Base-by-base conservation (phyloP, 257 asterid genomes). In the Fraxinus quadrangulata region DNA sequence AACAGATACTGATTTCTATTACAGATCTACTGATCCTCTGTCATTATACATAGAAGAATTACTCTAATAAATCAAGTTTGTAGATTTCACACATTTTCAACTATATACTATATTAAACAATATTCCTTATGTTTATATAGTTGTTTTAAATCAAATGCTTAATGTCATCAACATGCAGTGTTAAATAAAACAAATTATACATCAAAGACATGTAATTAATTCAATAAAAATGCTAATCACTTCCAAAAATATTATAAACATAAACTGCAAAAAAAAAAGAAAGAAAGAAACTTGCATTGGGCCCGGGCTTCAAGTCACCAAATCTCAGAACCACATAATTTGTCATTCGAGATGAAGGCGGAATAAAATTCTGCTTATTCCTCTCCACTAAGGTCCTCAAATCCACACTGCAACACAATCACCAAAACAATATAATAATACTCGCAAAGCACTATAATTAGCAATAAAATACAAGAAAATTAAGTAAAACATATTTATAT, bases 331-430 rank as follows among this genome's bases (percentile, higher is more conserved):
- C 98, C 77, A 93, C 97, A 70, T 95, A 95, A 80, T 95, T 95
- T 4, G 98, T 91, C 99, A 93, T 95, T 26, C 98, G 89, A 14
- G 99, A 93, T 0, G 98, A 84, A 0, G 98, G 95, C 3, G 98
- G 91, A 28, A 91, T 79, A 45, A 90, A 90, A 85, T 86, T 89
- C 82, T 85, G 93, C 73, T 90, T 93, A 85, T 93, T 93, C 85
- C 91, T 93, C 79, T 91, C 98, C 85, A 88, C 90, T 83, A 95
- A 85, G 86, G 93, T 84, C 91, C 77, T 93, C 86, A 95, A 82
- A 86, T 95, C 98, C 88, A 95, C 97, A 63, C 99, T 95, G 90
- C 81, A 63, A 79, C 77, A 70, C 31, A 74, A 69, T 23, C 73
- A 79, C 71, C 77, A 78, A 3, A 56, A 33, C 66, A 75, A 78